Evolutionary conservation across 148 eudicot genomes (phyloP), one percentile per base, ranked within the genome.

Genomic region (Chenopodium quinoa): DNA sequence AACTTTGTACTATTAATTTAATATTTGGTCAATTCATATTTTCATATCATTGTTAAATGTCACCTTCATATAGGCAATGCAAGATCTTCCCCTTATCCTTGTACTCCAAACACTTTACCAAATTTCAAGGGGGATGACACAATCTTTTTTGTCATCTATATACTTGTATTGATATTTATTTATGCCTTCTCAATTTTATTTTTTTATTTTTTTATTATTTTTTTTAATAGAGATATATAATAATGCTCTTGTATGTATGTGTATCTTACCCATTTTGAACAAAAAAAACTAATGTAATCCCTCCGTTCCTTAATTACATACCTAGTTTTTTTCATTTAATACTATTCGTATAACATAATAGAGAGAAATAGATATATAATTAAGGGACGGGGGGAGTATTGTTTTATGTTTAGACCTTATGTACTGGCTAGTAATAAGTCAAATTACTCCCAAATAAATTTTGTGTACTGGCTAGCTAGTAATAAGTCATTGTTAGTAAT

Each of bases 61-160:
- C 70, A 7, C 52, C 27, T 76, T 76, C 69, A 34, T 22, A 71
- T 27, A 44, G 29, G 52, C 75, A 22, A 22, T 44, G 22, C 31
- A 32, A 32, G 69, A 76, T 76, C 68, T 58, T 3, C 29, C 9
- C 4, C 47, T 76, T 62, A 76, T 62, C 48, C 67, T 71, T 71
- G 52, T 44, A 71, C 25, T 19, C 29, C 52, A 8, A 17, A 6
- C 16, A 1, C 22, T 9, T 20, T 7, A 6, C 23, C 25, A 37
- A 37, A 71, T 37, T 71, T 40, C 27, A 40, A 17, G 22, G 34
- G 66, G 66, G 71, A 67, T 67, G 71, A 67, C 71, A 11, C 2
- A 12, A 71, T 71, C 1, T 71, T 40, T 40, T 40, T 40, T 44
- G 54, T 71, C 50, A 1, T 22, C 14, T 71, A 40, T 0, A 16